Base-by-base conservation (phyloP, 306 rosid species). In the Coriaria nepalensis region DNA sequence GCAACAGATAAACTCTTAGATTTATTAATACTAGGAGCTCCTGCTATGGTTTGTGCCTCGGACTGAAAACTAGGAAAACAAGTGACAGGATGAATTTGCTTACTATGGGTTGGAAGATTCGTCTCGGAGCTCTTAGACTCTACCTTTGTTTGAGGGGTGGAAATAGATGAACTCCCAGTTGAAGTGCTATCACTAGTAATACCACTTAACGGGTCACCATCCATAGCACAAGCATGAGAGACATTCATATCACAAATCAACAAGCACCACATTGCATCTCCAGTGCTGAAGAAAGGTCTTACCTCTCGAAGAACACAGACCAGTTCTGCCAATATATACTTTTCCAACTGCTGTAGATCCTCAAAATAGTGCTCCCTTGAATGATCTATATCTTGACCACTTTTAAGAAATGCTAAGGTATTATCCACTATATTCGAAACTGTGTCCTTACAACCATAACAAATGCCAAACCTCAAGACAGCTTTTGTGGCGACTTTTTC, bases 191-290 rank as follows among this genome's bases (percentile, higher is more conserved):
- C 81, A 62, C 59, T 51, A n/a, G 60, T 45, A 53, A 69, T 60
- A 67, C 62, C 58, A 50, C 63, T 61, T 47, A 62, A 67, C 37
- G 78, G 72, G 55, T 78, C 86, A 29, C 72, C 63, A 4, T 77
- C 82, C 86, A 81, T 68, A 49, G 92, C 87, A 65, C 97, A 84
- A 43, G 97, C 97, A 67, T 76, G 84, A 47, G 93, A 77, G 33
- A 84, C 79, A 45, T 75, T 77, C 97, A 84, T 79, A 67, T 90
- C 97, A 68, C 82, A 74, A 6, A 84, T 69, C 55, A 90, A 68
- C 70, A 90, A 69, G 65, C 80, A 75, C 97, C 97, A 81, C 97
- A 90, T 73, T 62, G 97, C 95, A 75, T 90, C 97, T 13, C 95
- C 95, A 12, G 69, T 59, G 74, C 92, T 90, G 64, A 77, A 90